These are phyloP conservation scores for Lasiosphaeriaceae sp. DNA, from an alignment of 495 filamentous ascomycete genomes.

Conservation along the genomic window DNA sequence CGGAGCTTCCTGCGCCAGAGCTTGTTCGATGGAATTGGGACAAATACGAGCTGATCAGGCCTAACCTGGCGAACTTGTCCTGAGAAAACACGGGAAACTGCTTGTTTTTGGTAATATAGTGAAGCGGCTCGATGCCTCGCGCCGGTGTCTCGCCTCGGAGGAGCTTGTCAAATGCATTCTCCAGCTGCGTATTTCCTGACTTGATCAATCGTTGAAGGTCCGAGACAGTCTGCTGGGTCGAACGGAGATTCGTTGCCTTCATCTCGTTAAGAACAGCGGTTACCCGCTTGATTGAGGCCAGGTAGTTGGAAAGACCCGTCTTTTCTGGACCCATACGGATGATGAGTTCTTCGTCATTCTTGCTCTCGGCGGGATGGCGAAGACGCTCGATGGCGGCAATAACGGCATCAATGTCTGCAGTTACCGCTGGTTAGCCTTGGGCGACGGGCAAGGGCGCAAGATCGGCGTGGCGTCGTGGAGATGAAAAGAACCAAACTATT, in stretches of 20 bases:
- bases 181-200: slow-evolving; percentile 73
- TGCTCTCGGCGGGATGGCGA: slow-evolving; percentile 81
- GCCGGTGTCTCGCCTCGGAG: slow-evolving; percentile 66
- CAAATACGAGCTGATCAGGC: slow-evolving; percentile 49
- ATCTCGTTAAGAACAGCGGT: slow-evolving; percentile 77
- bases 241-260: slow-evolving; percentile 78
- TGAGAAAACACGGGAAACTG: slow-evolving; percentile 44
- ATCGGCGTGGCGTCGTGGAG: neutral
- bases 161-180: slow-evolving; percentile 72
- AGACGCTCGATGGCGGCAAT: slow-evolving; percentile 82
- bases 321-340: slow-evolving; percentile 80
- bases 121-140: slow-evolving; percentile 76
- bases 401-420: slow-evolving; percentile 74
- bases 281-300: slow-evolving; percentile 82
- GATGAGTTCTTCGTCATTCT: slow-evolving; percentile 83
- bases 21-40: slow-evolving; percentile 27
- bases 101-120: slow-evolving; percentile 86
- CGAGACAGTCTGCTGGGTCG: slow-evolving; percentile 83
- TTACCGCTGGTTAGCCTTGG: slow-evolving; percentile 14
- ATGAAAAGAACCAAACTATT: neutral
- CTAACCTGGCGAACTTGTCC: slow-evolving; percentile 46
- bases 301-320: slow-evolving; percentile 76
- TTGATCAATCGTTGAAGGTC: slow-evolving; percentile 75
- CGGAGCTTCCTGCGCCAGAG: slow-evolving; percentile 40
- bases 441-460: neutral